A percentile compares a stretch with the other conserved stretches of the same genome.
Conservation (phyloP, 805 yeast species). For the Suhomyces xylopsoci region DNA sequence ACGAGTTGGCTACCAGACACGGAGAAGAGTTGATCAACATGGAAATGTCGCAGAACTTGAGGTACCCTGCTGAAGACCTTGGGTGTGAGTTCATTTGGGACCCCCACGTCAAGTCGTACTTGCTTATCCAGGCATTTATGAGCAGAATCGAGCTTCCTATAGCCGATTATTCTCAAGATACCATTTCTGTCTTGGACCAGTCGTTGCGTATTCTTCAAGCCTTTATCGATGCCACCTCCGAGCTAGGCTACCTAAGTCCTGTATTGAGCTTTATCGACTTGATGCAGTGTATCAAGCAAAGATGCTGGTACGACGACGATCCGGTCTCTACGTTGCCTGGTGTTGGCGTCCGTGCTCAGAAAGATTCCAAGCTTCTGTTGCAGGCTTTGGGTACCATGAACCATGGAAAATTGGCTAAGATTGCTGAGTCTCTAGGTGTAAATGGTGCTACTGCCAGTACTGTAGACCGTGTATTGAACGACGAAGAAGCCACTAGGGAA, state of each 20-base stretch:
- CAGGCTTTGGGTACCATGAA: constrained; percentile 43
- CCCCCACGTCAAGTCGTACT: constrained; percentile 77
- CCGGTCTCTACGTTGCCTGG: constrained; percentile 60
- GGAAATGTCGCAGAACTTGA: constrained; percentile 74
- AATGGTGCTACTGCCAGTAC: constrained; percentile 24
- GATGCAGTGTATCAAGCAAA: constrained; percentile 88
- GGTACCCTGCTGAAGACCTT: constrained; percentile 56
- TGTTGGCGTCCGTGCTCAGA: constrained; percentile 8
- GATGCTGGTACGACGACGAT: constrained; percentile 80
- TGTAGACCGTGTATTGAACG: constrained; percentile 3
- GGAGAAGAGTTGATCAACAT: constrained; percentile 86
- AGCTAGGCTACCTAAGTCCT: constrained; percentile 65
- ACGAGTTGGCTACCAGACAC: constrained; percentile 86
- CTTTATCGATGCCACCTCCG: constrained; percentile 83
- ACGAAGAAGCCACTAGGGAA: constrained; percentile 29
- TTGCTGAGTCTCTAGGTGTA: constrained; percentile 42
- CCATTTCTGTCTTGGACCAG: constrained; percentile 90
- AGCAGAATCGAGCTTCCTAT: constrained; percentile 77
- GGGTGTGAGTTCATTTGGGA: constrained; percentile 73
- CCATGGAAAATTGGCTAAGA: constrained; percentile 26
- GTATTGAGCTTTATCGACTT: constrained; percentile 60
- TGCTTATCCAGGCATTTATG: constrained; percentile 72
- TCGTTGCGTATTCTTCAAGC: constrained; percentile 93
- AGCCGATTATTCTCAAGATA: constrained; percentile 93
- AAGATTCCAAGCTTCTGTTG: constrained; percentile 20